Percentiles rank a stretch among this genome's conserved stretches.
These are phyloP conservation scores for Xylariales sp. DNA, from an alignment of 2,329 filamentous ascomycete species.

Conservation along the genomic window DNA sequence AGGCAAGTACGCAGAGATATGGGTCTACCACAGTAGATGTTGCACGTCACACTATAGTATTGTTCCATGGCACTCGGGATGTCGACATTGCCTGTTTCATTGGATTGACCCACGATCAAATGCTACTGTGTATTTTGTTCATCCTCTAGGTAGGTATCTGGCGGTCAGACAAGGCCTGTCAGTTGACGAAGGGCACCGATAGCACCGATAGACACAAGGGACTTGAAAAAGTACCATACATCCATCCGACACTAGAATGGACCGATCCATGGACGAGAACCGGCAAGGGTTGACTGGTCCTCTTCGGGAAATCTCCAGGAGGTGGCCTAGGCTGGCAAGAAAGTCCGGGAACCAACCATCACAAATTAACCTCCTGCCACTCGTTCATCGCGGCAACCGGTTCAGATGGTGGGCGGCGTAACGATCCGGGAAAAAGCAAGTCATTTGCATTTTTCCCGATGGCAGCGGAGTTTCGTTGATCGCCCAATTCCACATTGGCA, in stretches of 20 bases:
- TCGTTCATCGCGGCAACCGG: slow-evolving; percentile 4
- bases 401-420: slow-evolving; percentile 1
- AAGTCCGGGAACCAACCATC: not conserved
- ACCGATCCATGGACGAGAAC: too few relatives aligned
- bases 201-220: not conserved
- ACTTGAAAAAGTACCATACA: not conserved
- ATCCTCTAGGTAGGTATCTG: not conserved
- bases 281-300: not conserved
- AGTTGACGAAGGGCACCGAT: not conserved
- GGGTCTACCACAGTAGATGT: not conserved
- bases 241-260: too few relatives aligned
- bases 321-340: not conserved
- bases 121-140: not conserved
- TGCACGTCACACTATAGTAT: not conserved
- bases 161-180: not conserved
- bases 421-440: not conserved
- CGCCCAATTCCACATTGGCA: not conserved
- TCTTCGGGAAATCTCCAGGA: not conserved
- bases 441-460: not conserved
- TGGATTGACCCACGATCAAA: not conserved
- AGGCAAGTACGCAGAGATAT: not conserved
- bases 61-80: not conserved
- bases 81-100: too few relatives aligned
- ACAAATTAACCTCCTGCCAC: not conserved
- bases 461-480: not conserved